A percentile compares a stretch with the other conserved stretches of the same genome.
These are phyloP conservation scores for Pichia occidentalis DNA, from an alignment of 805 yeast species.

Conservation along the genomic window DNA sequence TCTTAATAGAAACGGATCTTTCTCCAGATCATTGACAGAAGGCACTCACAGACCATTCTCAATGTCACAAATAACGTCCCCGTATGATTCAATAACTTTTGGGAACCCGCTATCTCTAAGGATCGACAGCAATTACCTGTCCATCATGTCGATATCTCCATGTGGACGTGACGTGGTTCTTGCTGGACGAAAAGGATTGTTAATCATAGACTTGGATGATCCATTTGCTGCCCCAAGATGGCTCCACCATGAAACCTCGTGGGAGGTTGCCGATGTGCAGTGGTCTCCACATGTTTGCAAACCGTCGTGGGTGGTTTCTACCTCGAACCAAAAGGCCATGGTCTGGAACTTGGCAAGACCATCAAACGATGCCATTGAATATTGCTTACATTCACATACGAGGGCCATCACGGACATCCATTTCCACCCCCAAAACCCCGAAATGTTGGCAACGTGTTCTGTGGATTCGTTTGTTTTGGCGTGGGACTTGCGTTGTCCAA, in stretches of 20 bases:
- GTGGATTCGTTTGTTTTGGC: constrained; percentile 81
- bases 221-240: constrained; percentile 94
- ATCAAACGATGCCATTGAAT: constrained; percentile 64
- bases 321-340: constrained; percentile 91
- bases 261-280: constrained; percentile 99
- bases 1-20: too few species aligned
- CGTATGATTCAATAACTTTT: constrained; percentile 50
- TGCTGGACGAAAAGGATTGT: constrained; percentile 79
- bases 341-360: constrained; percentile 83
- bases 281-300: constrained; percentile 91
- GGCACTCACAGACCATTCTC: too few species aligned
- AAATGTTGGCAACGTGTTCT: constrained; percentile 84
- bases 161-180: constrained; percentile 89
- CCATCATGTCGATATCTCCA: constrained; percentile 77
- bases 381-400: constrained; percentile 81
- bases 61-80: constrained; percentile 17
- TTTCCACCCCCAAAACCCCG: constrained; percentile 84
- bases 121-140: constrained; percentile 88
- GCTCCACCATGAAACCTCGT: constrained; percentile 84
- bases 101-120: constrained; percentile 75
- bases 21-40: too few species aligned
- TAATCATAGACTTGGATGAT: constrained; percentile 88
- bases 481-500: constrained; percentile 87
- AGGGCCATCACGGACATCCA: constrained; percentile 95
- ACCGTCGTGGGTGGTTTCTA: constrained; percentile 87